Percentiles rank a stretch among this genome's conserved stretches.
phyloP scores from a whole-genome alignment of 2,329 filamentous ascomycete species.

The Cladosporium sp. region DNA sequence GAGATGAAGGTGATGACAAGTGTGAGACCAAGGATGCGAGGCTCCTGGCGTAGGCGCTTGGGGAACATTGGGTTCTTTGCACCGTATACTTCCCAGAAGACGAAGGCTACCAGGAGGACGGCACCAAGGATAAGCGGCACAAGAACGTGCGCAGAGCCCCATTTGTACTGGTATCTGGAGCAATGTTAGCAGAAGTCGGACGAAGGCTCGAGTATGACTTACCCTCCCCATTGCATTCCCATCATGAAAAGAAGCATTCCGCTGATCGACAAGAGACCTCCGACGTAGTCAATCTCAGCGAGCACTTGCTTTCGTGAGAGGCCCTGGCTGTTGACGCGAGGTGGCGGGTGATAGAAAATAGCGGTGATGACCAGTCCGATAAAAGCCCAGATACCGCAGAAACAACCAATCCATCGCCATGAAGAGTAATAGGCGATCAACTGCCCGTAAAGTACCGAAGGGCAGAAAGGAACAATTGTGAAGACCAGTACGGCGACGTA shows the following conservation, averaged over 20 bases:
- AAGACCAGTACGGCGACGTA: slow-evolving; percentile 64
- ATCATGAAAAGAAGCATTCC: slow-evolving; percentile 57
- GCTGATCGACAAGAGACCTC: slow-evolving; percentile 53
- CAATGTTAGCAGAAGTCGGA: neutral
- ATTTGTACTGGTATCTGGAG: slow-evolving; percentile 33
- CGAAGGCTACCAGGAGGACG: slow-evolving; percentile 37
- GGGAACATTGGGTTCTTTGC: slow-evolving; percentile 41
- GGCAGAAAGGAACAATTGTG: slow-evolving; percentile 65
- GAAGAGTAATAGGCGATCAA: slow-evolving; percentile 53
- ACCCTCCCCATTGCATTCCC: slow-evolving; percentile 39
- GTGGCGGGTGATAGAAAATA: slow-evolving; percentile 58
- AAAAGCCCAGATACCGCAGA: slow-evolving; percentile 55
- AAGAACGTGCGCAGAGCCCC: slow-evolving; percentile 38
- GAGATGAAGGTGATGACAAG: slow-evolving; percentile 45
- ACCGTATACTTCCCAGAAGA: slow-evolving; percentile 37
- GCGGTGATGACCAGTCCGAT: slow-evolving; percentile 55
- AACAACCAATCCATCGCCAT: slow-evolving; percentile 59
- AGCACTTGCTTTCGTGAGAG: slow-evolving; percentile 48
- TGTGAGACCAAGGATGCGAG: slow-evolving; percentile 40
- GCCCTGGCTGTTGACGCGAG: slow-evolving; percentile 41
- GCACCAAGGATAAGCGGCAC: slow-evolving; percentile 39
- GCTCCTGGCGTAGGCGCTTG: slow-evolving; percentile 36
- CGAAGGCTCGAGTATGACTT: neutral
- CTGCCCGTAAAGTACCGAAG: slow-evolving; percentile 64
- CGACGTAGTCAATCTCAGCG: slow-evolving; percentile 54